Percentiles rank a stretch among this genome's conserved stretches.
Conservation (phyloP, 2,329 filamentous ascomycete genomes). For the Epichloe sp. region DNA sequence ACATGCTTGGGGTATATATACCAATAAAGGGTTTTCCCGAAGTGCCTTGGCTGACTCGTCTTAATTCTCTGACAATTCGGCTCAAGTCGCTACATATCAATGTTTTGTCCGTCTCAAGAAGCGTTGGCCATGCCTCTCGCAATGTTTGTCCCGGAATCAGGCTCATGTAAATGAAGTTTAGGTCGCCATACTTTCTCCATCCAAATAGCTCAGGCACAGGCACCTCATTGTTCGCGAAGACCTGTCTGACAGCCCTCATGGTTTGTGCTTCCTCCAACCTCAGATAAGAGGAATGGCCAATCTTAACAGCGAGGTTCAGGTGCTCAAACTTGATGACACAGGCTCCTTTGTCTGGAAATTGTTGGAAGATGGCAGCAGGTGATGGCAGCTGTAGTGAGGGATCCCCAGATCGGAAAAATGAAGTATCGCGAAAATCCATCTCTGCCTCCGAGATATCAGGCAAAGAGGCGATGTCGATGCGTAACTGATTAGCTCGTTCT, state of each 20-base stretch:
- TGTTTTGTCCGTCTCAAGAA: conserved; percentile 10
- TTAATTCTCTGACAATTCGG: conserved; percentile 4
- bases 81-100: conserved; percentile 7
- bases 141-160: conserved; percentile 9
- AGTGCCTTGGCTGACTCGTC: background rate
- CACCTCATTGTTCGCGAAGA: background rate
- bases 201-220: background rate
- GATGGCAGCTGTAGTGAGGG: background rate
- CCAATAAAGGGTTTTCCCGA: background rate
- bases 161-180: conserved; percentile 12
- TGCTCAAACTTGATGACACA: background rate
- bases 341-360: background rate
- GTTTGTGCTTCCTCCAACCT: background rate
- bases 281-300: background rate
- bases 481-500: background rate
- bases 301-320: background rate
- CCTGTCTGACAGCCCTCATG: background rate
- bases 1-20: background rate
- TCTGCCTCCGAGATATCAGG: background rate
- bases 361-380: background rate
- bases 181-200: background rate
- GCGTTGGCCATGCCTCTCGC: conserved; percentile 9
- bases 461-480: background rate
- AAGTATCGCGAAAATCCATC: background rate
- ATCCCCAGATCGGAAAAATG: background rate